Evolutionary conservation across 2,329 filamentous ascomycete genomes (phyloP).

Genomic region (Blastomyces parvus): DNA sequence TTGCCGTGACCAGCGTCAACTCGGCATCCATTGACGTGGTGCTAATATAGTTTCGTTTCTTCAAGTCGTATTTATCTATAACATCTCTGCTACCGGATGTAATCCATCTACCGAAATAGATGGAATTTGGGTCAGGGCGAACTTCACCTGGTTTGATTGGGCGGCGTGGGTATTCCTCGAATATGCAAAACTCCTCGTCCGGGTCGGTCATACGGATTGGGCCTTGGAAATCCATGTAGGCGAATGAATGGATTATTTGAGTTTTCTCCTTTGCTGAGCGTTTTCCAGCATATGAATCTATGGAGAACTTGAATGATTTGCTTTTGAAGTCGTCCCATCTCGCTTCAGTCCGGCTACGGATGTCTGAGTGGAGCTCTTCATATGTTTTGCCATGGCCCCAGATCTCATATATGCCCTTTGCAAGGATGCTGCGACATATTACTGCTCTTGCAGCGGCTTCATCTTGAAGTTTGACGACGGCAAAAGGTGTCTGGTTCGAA

Average conservation of each 20-base stretch:
- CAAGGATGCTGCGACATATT: slow-evolving; percentile 67
- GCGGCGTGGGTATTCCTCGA: slow-evolving; percentile 52
- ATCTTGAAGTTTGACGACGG: slow-evolving; percentile 61
- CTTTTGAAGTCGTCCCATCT: slow-evolving; percentile 58
- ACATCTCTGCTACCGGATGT: slow-evolving; percentile 57
- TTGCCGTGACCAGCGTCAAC: slow-evolving; percentile 81
- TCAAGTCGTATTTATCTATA: slow-evolving; percentile 70
- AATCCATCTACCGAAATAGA: slow-evolving; percentile 66
- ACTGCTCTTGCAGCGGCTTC: slow-evolving; percentile 56
- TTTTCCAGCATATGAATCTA: slow-evolving; percentile 74
- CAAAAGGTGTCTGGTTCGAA: slow-evolving; percentile 68
- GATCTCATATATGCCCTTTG: slow-evolving; percentile 75
- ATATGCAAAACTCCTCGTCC: slow-evolving; percentile 65
- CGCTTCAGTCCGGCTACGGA: slow-evolving; percentile 50
- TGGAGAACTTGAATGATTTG: slow-evolving; percentile 68
- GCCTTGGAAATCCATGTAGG: slow-evolving; percentile 67
- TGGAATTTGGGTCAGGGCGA: slow-evolving; percentile 47
- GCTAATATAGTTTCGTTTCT: slow-evolving; percentile 86
- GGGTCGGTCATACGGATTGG: slow-evolving; percentile 66
- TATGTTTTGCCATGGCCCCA: slow-evolving; percentile 69
- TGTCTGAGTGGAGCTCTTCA: slow-evolving; percentile 55
- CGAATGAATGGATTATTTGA: slow-evolving; percentile 72
- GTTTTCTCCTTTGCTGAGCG: slow-evolving; percentile 54
- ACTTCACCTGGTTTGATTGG: slow-evolving; percentile 9
- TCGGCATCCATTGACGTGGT: slow-evolving; percentile 98